Base-by-base conservation (phyloP, 2,329 filamentous ascomycete genomes). In the Sporothrix globosa region DNA sequence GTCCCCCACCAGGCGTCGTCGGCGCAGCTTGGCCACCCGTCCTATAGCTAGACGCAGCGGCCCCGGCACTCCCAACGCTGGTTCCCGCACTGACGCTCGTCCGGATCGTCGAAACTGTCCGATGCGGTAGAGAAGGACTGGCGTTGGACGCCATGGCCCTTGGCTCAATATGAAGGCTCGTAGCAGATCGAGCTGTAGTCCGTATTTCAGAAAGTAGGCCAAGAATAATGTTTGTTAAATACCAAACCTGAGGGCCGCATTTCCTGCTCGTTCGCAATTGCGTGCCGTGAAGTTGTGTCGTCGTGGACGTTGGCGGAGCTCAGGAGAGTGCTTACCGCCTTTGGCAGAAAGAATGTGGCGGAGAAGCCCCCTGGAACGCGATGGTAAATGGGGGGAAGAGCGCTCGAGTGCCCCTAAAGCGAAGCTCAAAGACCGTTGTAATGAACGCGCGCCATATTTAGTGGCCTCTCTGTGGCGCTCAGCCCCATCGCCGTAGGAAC, bases 41-140 rank as follows among this genome's bases (percentile, higher is more conserved):
- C 21, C 67, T 67, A 44, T 58, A 70, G n/a, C 65, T 69, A 21
- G 65, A 27, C 48, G 54, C 50, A 41, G 56, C 50, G 9, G 66
- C 56, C 6, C 24, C 63, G 21, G 56, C 58, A 13, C 69, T 58
- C 11, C 67, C 61, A 54, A 54, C 58, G 46, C 21, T 52, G 30
- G 61, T 69, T 21, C 65, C 66, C 75, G 60, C 54, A 54, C 67
- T 60, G n/a, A 46, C 78, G 70, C 79, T 81, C 70, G 81, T 78
- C 72, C 86, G 83, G 74, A 90, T 88, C 78, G 80, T 88, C 69
- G 87, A 83, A 66, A 90, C 83, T 73, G 83, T 84, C 71, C 87
- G 84, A 77, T 90, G 88, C 69, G 87, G 82, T 70, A 88, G 83
- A 67, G 80, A 80, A 50, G 81, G 77, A 66, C 78, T 82, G 73